These are phyloP conservation scores for Ammopiptanthus mongolicus DNA, from an alignment of 306 rosid species.

Conservation along the genomic window DNA sequence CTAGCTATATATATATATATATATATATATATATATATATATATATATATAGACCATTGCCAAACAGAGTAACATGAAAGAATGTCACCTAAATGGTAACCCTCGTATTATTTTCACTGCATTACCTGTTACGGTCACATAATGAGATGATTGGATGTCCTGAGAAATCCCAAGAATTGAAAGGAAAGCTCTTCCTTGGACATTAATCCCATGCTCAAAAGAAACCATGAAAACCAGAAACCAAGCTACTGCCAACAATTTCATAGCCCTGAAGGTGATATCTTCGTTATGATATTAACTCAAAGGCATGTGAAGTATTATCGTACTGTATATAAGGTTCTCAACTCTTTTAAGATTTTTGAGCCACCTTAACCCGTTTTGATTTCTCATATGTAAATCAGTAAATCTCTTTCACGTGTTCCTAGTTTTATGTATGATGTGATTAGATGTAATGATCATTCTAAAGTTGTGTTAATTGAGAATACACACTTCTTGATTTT, in stretches of 20 bases:
- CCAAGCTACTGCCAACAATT: slow-evolving; percentile 34
- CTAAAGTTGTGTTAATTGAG: slow-evolving; percentile 16
- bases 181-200: slow-evolving; percentile 29
- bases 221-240: slow-evolving; percentile 28
- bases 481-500: not conserved
- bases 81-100: not conserved
- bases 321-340: slow-evolving; percentile 22
- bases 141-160: slow-evolving; percentile 36
- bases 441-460: slow-evolving; percentile 33
- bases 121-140: slow-evolving; percentile 63
- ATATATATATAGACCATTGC: not conserved
- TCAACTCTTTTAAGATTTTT: not conserved
- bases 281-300: slow-evolving; percentile 1
- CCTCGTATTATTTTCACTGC: not conserved
- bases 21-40: no score
- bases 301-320: slow-evolving; percentile 18
- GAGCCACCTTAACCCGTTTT: not conserved
- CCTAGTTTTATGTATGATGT: not conserved
- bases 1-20: not conserved
- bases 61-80: not conserved
- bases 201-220: slow-evolving; percentile 22
- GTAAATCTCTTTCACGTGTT: slow-evolving; percentile 29
- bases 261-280: slow-evolving; percentile 24
- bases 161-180: slow-evolving; percentile 9
- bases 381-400: not conserved